Conservation (phyloP, 805 yeast species). For the Zygosaccharomyces bailii region DNA sequence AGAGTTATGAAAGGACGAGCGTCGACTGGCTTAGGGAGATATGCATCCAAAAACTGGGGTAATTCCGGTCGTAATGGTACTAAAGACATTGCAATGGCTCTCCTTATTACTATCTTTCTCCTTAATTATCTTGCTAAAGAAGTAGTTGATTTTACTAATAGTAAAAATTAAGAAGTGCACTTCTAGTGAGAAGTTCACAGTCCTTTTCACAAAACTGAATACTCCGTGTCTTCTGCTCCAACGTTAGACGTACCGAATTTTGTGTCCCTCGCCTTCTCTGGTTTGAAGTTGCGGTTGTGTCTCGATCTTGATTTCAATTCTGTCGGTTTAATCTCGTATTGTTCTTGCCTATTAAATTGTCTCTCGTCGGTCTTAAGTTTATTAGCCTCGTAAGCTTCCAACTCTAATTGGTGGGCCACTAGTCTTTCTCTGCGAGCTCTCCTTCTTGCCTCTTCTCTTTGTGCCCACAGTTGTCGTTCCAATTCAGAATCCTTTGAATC, state of each 20-base stretch:
- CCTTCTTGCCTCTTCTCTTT: slow-evolving; percentile 23
- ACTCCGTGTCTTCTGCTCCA: slow-evolving; percentile 20
- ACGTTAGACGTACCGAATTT: slow-evolving; percentile 6
- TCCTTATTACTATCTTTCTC: too few species aligned
- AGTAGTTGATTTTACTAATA: too few species aligned
- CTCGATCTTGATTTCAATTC: not conserved
- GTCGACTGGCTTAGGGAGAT: slow-evolving; percentile 36
- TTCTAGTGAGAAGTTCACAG: not conserved
- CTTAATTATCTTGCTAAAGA: too few species aligned
- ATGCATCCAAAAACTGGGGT: slow-evolving; percentile 40
- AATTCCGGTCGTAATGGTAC: slow-evolving; percentile 39
- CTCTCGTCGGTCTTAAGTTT: slow-evolving; percentile 14
- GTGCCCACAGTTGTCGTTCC: slow-evolving; percentile 26
- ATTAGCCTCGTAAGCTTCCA: slow-evolving; percentile 28
- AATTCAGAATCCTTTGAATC: slow-evolving; percentile 25
- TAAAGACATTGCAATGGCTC: slow-evolving; percentile 31
- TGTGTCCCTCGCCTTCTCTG: slow-evolving; percentile 10
- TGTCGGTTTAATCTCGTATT: not conserved
- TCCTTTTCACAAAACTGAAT: slow-evolving; percentile 18
- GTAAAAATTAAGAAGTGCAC: not conserved
- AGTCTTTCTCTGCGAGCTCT: slow-evolving; percentile 22
- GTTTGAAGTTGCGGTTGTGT: slow-evolving; percentile 7
- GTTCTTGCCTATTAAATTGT: not conserved
- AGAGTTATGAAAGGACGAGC: slow-evolving; percentile 60
- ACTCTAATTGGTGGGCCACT: slow-evolving; percentile 26